These are phyloP conservation scores for Scheffersomyces cryptocercus DNA, from an alignment of 1,139 yeast species.

Conservation along the genomic window DNA sequence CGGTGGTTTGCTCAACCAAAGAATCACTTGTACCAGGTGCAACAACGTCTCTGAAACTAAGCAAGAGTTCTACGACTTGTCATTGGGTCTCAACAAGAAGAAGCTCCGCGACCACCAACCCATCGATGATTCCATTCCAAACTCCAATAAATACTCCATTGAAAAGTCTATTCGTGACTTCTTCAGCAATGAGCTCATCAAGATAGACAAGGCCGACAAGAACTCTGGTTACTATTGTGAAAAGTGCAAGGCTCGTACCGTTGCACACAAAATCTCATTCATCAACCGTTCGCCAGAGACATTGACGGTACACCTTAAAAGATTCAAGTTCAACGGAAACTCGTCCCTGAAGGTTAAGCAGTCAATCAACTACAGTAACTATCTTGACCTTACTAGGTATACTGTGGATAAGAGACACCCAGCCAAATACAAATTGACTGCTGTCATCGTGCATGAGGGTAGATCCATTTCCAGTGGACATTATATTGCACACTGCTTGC, in stretches of 20 bases:
- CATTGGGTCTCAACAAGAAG: constrained; percentile 65
- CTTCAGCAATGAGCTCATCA: constrained; percentile 77
- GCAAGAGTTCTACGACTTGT: constrained; percentile 91
- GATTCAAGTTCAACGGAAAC: constrained; percentile 83
- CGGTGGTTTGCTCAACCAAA: constrained; percentile 86
- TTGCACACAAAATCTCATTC: constrained; percentile 73
- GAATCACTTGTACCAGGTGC: constrained; percentile 80
- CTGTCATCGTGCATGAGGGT: constrained; percentile 94
- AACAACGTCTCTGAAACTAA: constrained; percentile 81
- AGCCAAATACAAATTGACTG: constrained; percentile 69
- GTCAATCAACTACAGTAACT: constrained; percentile 76
- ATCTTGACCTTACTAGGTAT: constrained; percentile 69
- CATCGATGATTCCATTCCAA: constrained; percentile 4
- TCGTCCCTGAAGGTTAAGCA: constrained; percentile 84
- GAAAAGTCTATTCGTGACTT: constrained; percentile 76
- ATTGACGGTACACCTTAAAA: constrained; percentile 78
- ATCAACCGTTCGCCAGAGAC: constrained; percentile 88
- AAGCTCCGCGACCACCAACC: constrained; percentile 24
- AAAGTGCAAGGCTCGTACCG: constrained; percentile 73
- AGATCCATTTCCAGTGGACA: constrained; percentile 92
- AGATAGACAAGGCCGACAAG: constrained; percentile 60
- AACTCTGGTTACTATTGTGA: constrained; percentile 82
- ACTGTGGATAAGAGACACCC: constrained; percentile 48
- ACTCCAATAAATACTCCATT: constrained; percentile 53
- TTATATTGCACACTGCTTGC: constrained; percentile 86